phyloP scores from a whole-genome alignment of 345 rosid genomes.

The Ceriops zippeliana region DNA sequence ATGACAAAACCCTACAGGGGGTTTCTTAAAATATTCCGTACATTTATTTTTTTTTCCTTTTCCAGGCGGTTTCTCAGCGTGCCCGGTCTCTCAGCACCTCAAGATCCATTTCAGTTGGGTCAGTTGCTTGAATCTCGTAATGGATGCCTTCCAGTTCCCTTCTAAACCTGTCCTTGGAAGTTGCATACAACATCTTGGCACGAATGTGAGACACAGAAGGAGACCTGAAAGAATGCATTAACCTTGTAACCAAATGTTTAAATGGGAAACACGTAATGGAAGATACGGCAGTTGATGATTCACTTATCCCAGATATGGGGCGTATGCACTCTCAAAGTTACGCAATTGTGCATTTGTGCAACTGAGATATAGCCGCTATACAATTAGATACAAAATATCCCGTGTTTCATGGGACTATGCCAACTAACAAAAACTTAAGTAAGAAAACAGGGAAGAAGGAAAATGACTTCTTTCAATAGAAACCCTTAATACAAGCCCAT shows the following conservation, averaged over 20 bases:
- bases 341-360: too few relatives aligned
- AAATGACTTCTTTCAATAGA: too few relatives aligned
- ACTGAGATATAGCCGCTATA: background rate
- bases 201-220: slow-evolving; percentile 20
- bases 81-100: slow-evolving; percentile 26
- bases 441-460: too few relatives aligned
- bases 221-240: slow-evolving; percentile 13
- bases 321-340: too few relatives aligned
- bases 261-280: background rate
- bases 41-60: background rate
- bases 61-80: background rate
- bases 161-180: slow-evolving; percentile 24
- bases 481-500: too few relatives aligned
- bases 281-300: background rate
- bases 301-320: too few relatives aligned
- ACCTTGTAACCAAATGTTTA: background rate
- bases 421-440: background rate
- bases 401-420: background rate
- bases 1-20: background rate
- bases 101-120: slow-evolving; percentile 25
- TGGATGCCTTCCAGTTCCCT: slow-evolving; percentile 23
- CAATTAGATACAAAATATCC: background rate
- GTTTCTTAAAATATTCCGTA: background rate
- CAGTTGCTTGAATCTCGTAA: slow-evolving; percentile 27
- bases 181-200: slow-evolving; percentile 25